Percentiles rank a stretch among this genome's conserved stretches.
These are phyloP conservation scores for Blastomyces emzantsi DNA, from an alignment of 2,329 filamentous ascomycete genomes.

Conservation along the genomic window DNA sequence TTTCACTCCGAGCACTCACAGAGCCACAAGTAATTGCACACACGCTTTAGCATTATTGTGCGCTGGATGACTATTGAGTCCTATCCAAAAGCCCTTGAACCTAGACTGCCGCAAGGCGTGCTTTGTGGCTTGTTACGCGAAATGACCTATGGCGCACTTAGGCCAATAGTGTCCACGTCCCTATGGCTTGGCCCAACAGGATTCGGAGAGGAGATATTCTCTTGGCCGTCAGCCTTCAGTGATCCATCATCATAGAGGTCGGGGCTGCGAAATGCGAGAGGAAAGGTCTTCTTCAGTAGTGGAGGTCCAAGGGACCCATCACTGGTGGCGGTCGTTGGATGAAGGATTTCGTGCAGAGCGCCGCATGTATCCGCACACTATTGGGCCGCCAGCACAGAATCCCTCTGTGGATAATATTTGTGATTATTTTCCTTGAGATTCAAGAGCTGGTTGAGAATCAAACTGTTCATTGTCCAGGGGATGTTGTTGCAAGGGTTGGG, in stretches of 20 bases:
- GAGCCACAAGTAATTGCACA: too few relatives aligned
- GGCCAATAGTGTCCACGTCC: not conserved
- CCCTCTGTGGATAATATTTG: not conserved
- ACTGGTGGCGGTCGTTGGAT: not conserved
- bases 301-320: too few relatives aligned
- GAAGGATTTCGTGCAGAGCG: not conserved
- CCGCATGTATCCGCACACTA: not conserved
- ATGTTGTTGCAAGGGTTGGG: not conserved
- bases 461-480: not conserved
- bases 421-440: not conserved
- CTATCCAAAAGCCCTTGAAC: not conserved
- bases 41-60: too few relatives aligned
- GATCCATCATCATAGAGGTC: not conserved
- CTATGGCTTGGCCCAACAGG: not conserved
- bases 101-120: not conserved
- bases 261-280: too few relatives aligned
- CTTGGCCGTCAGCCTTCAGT: not conserved
- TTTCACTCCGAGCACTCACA: not conserved
- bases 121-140: slow-evolving; percentile 2
- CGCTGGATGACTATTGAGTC: too few relatives aligned
- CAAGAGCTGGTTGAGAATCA: not conserved
- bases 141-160: not conserved
- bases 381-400: not conserved
- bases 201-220: not conserved
- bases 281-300: not conserved